Base-by-base conservation (phyloP, 2,329 filamentous ascomycete species). In the Coniochaeta sp. region DNA sequence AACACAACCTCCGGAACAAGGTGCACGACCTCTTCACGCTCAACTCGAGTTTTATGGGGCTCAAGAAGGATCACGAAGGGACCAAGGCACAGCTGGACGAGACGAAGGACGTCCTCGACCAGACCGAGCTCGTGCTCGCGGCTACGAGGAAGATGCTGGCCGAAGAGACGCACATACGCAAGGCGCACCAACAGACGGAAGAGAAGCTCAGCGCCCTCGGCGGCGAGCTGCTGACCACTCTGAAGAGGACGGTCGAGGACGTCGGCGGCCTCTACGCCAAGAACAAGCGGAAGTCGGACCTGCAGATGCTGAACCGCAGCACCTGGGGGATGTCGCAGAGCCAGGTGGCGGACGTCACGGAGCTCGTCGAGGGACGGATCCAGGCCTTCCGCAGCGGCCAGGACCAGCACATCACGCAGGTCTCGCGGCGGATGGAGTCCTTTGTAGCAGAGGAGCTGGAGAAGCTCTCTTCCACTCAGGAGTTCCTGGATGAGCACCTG, bases 41-140 rank as follows among this genome's bases (percentile, higher is more conserved):
- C 40, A 96, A 90, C 0, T 91, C 89, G 47, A 92, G 86, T 65
- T 96, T 98, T 72, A 92, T 93, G 75, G 87, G 84, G 0, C 75
- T 98, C 67, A 96, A 95, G 74, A 92, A 93, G 70, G 92, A 97
- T 62, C 90, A 96, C 62, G 93, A 99, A 65, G 81, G 84, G 19
- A 92, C 89, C 0, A 88, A 83, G 61, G 70, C 81, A 4, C 81
- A 84, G 58, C 81, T 99, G 2, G 89, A 93, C 59, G 86, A 90
- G 38, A 96, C 93, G 0, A 89, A 91, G 67, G 86, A 85, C 59
- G 79, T 96, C 4, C 80, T 98, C 14, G 89, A 93, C 61, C 90
- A 96, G 73, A 97, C 93, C 0, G 93, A 98, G 67, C 83, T 90
- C 36, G 89, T 96, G 17, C 79, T 99, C 9, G 81, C 84, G 16